Conservation (phyloP, 2,329 filamentous ascomycete genomes). For the Beauveria australis region DNA sequence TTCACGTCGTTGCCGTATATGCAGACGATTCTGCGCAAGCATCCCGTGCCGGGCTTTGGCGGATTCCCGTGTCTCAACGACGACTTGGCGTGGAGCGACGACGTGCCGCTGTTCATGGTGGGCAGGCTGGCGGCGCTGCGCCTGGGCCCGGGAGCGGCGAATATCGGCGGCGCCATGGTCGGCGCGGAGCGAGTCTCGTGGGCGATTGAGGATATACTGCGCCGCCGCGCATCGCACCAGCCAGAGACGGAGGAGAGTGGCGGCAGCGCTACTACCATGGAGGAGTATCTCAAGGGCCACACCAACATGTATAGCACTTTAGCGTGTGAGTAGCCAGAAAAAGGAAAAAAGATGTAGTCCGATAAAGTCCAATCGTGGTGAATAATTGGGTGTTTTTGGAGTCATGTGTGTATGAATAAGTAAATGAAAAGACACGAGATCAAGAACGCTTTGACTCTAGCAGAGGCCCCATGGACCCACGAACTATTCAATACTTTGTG, state of each 20-base stretch:
- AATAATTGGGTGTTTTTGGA: too few species aligned
- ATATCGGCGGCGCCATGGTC: conserved; percentile 63
- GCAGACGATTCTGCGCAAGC: conserved; percentile 45
- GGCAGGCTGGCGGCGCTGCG: conserved; percentile 60
- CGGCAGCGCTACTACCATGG: background rate
- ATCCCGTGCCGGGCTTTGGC: conserved; percentile 54
- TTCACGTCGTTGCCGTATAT: conserved; percentile 54
- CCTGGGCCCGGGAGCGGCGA: conserved; percentile 64
- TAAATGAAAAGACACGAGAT: too few species aligned
- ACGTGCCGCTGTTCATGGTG: conserved; percentile 65
- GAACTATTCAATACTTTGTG: too few species aligned
- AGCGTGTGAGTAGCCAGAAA: background rate
- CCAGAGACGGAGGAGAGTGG: conserved; percentile 10
- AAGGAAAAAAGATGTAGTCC: too few species aligned
- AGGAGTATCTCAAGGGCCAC: conserved; percentile 9
- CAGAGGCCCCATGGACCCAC: too few species aligned
- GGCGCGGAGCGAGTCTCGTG: conserved; percentile 68
- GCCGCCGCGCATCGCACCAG: conserved; percentile 11
- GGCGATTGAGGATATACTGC: conserved; percentile 52
- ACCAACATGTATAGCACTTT: conserved; percentile 10
- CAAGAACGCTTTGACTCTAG: too few species aligned
- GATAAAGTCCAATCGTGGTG: too few species aligned
- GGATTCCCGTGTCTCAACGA: conserved; percentile 68
- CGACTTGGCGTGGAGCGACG: conserved; percentile 65
- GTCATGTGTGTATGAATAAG: background rate